phyloP scores from a whole-genome alignment of 805 yeast species.

The Wickerhamiella vanderwaltii region DNA sequence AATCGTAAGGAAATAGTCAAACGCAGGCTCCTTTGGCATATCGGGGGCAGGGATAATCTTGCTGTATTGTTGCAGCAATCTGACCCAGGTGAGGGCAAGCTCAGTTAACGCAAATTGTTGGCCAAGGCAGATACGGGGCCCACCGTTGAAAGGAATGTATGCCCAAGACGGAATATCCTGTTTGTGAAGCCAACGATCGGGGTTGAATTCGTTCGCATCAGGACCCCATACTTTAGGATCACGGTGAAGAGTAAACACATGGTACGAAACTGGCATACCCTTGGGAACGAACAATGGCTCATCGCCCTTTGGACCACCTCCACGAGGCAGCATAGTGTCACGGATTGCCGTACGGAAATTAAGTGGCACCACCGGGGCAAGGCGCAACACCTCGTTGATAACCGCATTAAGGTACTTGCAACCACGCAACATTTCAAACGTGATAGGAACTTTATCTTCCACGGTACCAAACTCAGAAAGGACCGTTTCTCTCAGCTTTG shows the following conservation, averaged over 20 bases:
- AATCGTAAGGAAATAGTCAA: constrained; percentile 5
- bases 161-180: constrained; percentile 31
- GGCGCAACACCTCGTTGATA: constrained; percentile 34
- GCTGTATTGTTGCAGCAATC: constrained; percentile 27
- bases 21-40: background rate
- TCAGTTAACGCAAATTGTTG: constrained; percentile 40
- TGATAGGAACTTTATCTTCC: constrained; percentile 22
- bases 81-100: constrained; percentile 31
- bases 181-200: constrained; percentile 35
- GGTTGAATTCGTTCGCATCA: constrained; percentile 32
- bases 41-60: constrained; percentile 5
- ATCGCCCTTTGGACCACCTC: constrained; percentile 33
- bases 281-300: constrained; percentile 30
- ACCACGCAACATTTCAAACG: constrained; percentile 35
- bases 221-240: constrained; percentile 29
- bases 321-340: constrained; percentile 36
- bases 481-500: constrained; percentile 26
- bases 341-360: constrained; percentile 33
- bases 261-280: constrained; percentile 30
- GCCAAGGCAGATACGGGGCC: constrained; percentile 38
- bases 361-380: constrained; percentile 37
- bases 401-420: constrained; percentile 34
- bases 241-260: constrained; percentile 32
- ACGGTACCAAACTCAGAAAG: constrained; percentile 17
- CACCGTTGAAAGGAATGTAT: constrained; percentile 36